Conservation (phyloP, 192 early-diverging fungal genomes). For the Paraglomus occultum region DNA sequence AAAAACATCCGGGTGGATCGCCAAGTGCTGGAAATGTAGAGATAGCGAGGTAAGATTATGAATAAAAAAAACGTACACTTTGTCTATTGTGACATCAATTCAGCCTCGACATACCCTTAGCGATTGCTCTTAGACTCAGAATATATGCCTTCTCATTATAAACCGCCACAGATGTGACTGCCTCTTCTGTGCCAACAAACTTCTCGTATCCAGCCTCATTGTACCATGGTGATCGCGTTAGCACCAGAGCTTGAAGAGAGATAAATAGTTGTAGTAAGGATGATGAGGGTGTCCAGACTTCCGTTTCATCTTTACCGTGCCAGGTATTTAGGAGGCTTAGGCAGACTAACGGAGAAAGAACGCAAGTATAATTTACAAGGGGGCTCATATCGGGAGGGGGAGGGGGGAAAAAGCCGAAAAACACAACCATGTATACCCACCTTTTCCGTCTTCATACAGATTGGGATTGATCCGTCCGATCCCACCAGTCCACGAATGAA, state of each 20-base stretch:
- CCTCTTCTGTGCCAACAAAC: constrained; percentile 53
- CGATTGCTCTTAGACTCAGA: constrained; percentile 40
- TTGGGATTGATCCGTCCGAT: constrained; percentile 60
- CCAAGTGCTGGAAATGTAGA: too few species aligned
- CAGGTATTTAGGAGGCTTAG: constrained; percentile 59
- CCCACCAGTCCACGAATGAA: constrained; percentile 56
- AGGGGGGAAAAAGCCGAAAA: not conserved
- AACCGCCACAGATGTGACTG: constrained; percentile 39
- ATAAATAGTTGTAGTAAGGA: constrained; percentile 44
- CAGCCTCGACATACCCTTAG: too few species aligned
- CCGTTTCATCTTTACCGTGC: constrained; percentile 49
- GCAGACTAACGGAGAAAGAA: constrained; percentile 37
- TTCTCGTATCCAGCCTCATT: constrained; percentile 62
- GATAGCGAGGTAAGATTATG: too few species aligned
- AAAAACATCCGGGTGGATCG: too few species aligned
- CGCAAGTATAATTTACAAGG: too few species aligned
- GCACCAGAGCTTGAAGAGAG: constrained; percentile 57
- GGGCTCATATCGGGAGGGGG: too few species aligned
- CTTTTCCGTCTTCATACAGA: constrained; percentile 49
- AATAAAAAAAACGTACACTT: too few species aligned
- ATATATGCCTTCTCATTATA: constrained; percentile 62
- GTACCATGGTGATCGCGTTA: constrained; percentile 53
- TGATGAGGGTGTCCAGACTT: constrained; percentile 52
- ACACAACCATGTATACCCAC: not conserved
- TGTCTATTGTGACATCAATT: too few species aligned